Percentiles rank a stretch among this genome's conserved stretches.
Conservation (phyloP, 1,284 basidiomycete species). For the Somion occarium region DNA sequence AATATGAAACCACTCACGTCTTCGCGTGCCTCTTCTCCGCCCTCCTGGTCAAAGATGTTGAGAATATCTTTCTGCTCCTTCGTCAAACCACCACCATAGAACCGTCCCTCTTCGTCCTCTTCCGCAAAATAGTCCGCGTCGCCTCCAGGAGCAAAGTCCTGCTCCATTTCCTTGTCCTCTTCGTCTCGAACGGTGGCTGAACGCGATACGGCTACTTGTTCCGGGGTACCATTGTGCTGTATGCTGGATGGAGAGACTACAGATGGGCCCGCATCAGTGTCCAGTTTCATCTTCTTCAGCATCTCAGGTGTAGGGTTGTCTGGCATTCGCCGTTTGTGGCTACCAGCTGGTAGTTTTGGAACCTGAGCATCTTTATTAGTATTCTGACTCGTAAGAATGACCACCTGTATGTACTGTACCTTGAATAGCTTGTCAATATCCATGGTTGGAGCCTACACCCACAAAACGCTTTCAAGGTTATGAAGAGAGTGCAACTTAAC, state of each 20-base stretch:
- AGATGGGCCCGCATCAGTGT: slow-evolving; percentile 21
- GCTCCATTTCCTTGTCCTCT: slow-evolving; percentile 39
- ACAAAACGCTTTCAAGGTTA: no score
- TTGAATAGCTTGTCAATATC: slow-evolving; percentile 83
- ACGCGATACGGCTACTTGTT: slow-evolving; percentile 36
- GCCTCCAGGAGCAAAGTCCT: slow-evolving; percentile 70
- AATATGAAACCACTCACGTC: slow-evolving; percentile 47
- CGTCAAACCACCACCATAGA: slow-evolving; percentile 90
- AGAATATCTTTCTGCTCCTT: slow-evolving; percentile 86
- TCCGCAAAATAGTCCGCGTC: slow-evolving; percentile 88
- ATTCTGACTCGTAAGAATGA: slow-evolving; percentile 1
- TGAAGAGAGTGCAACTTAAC: no score
- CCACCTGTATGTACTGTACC: slow-evolving; percentile 30
- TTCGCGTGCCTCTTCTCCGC: slow-evolving; percentile 56
- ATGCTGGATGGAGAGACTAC: slow-evolving; percentile 6
- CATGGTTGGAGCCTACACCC: no score
- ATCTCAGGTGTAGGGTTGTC: slow-evolving; percentile 78
- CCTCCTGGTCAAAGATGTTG: slow-evolving; percentile 82
- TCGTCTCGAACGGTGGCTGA: slow-evolving; percentile 50
- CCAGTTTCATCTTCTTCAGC: slow-evolving; percentile 72
- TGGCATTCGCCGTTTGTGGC: slow-evolving; percentile 77
- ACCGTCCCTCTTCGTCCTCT: slow-evolving; percentile 89
- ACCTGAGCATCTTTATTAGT: slow-evolving; percentile 37
- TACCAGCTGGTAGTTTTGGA: slow-evolving; percentile 60
- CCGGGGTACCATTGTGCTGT: slow-evolving; percentile 16